A percentile compares a stretch with the other conserved stretches of the same genome.
These are phyloP conservation scores for Erythrophleum ivorense DNA, from an alignment of 331 rosid species.

Conservation along the genomic window DNA sequence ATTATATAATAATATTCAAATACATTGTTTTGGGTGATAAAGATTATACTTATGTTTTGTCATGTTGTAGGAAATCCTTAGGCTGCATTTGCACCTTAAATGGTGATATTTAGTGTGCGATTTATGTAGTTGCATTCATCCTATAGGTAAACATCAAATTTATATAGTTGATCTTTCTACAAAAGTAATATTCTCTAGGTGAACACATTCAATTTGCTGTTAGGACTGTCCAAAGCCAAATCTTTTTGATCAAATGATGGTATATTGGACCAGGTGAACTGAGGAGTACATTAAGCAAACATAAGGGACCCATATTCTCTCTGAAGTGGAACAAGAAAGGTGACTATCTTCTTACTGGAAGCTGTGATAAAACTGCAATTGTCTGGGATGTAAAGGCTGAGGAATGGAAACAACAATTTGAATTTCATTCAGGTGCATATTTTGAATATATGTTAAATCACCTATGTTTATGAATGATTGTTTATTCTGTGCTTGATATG, in stretches of 20 bases:
- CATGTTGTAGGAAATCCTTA: background rate
- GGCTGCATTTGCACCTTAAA: constrained; percentile 21
- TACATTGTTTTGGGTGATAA: background rate
- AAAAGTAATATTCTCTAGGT: background rate
- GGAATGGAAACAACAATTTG: constrained; percentile 94
- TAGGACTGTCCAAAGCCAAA: constrained; percentile 3
- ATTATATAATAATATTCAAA: background rate
- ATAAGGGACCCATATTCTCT: constrained; percentile 94
- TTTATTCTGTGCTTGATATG: constrained; percentile 39
- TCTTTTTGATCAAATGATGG: constrained; percentile 37
- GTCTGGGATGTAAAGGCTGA: constrained; percentile 96
- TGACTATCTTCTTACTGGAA: constrained; percentile 96
- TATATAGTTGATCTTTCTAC: background rate
- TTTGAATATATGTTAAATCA: constrained; percentile 29
- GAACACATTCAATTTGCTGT: constrained; percentile 13
- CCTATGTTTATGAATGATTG: constrained; percentile 23
- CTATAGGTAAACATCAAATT: constrained; percentile 11
- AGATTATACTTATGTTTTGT: constrained; percentile 1
- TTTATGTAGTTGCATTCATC: constrained; percentile 31
- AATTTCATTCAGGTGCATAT: constrained; percentile 72
- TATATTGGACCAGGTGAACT: constrained; percentile 74
- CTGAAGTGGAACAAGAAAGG: constrained; percentile 98
- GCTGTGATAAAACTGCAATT: constrained; percentile 97
- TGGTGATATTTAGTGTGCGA: constrained; percentile 1
- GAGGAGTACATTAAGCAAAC: constrained; percentile 84